phyloP scores from a whole-genome alignment of 1,139 yeast species.

The Candida sp. region DNA sequence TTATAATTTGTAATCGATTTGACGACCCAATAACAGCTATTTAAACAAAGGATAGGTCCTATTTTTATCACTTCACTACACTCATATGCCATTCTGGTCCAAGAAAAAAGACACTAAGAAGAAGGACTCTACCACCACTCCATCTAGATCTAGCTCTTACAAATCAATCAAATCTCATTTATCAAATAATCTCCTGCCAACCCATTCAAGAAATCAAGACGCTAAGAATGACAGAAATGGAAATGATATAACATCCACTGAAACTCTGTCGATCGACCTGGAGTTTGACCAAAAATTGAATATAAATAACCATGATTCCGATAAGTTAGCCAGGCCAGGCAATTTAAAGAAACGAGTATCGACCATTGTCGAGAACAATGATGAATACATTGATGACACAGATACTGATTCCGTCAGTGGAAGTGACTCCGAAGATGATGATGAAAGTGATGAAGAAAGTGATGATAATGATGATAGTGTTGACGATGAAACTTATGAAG shows the following conservation, averaged over 20 bases:
- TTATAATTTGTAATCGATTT: background rate
- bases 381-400: slow-evolving; percentile 1
- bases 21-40: background rate
- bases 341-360: background rate
- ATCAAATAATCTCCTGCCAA: background rate
- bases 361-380: slow-evolving; percentile 1
- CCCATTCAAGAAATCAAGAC: background rate
- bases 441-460: background rate
- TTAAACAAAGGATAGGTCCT: background rate
- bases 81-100: slow-evolving; percentile 3
- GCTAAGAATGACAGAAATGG: background rate
- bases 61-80: background rate
- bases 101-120: background rate
- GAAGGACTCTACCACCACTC: background rate
- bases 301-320: background rate
- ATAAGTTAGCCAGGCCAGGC: background rate
- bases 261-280: background rate
- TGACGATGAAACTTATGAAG: slow-evolving; percentile 18
- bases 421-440: background rate
- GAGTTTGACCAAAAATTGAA: background rate
- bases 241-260: background rate
- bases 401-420: slow-evolving; percentile 1
- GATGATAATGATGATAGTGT: slow-evolving; percentile 14
- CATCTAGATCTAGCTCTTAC: slow-evolving; percentile 1
- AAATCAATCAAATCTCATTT: background rate